Evolutionary conservation across 805 yeast species (phyloP), one percentile per base, ranked within the genome.

Genomic region (Blastobotrys attinorum): DNA sequence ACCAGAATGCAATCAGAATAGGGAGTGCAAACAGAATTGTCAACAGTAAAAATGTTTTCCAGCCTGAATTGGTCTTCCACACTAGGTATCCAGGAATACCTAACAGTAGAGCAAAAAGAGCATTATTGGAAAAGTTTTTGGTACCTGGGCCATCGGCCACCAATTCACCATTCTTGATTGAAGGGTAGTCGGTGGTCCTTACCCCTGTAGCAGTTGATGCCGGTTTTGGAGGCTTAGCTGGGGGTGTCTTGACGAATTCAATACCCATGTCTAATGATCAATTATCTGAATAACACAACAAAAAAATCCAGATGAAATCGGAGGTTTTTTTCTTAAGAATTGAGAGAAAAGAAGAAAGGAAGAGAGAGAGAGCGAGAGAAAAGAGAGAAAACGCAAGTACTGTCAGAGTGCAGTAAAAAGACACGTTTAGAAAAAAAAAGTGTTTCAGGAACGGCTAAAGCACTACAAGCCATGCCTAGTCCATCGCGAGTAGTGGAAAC

Each of bases 61-160:
- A 69, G 3, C 94, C 87, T 20, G 69, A 69, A 33, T 89, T 85
- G 22, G 86, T 49, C 61, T 79, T 79, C 49, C 77, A 70, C 42
- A 81, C 71, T 47, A 83, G 57, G 59, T 73, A 79, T 54, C 56
- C 73, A 10, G 96, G 95, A 42, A 83, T 62, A 22, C 73, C 70
- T 4, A 71, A 54, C 48, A 83, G 55, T 23, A 80, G 58, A 2
- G 69, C 68, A 17, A 72, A 43, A 46, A 87, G 58, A 10, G 75
- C 58, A 52, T 56, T 56, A 65, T 88, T 87, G 63, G 75, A 74
- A 67, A 88, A 87, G 55, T 79, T 76, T 60, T 76, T 79, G 25
- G 88, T 71, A 21, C 94, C 88, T 4, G 96, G 85, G 34, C 96
- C 96, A 60, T 87, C 96, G 3, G 95, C 95, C 22, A 95, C 89